Evolutionary conservation across 306 rosid genomes (phyloP), one percentile per base, ranked within the genome.

Genomic region (Myrica gale): DNA sequence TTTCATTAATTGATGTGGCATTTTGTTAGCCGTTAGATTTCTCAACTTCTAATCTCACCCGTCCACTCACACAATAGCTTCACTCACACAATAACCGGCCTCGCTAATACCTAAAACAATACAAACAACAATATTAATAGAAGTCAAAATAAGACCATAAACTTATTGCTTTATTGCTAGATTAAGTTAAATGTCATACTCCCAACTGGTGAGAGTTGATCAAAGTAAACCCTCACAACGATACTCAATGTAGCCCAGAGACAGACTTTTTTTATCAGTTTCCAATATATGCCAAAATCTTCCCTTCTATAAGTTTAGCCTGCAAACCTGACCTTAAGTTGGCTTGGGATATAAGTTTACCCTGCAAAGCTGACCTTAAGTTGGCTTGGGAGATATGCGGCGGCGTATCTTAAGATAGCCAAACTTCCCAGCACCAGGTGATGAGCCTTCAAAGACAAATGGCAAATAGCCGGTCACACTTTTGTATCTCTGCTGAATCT

Each of bases 391-490:
- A 32, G 80, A 21, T 61, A 46, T 12, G 55, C 88, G 88, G 4
- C 91, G 87, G 66, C 86, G 85, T 78, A 95, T 60, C 85, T 81
- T 92, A 55, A 92, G 85, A 80, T 87, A 72, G 37, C 97, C 98
- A 41, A 95, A 92, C 82, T 83, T 92, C n/a, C 91, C 95, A 1
- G 98, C 97, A 56, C 93, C 98, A 0, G 99, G 97, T 12, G 99
- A 95, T 3, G 98, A 95, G 68, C 99, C 98, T 84, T 95, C 97
- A 70, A 95, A 90, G 76, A 89, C 42, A 61, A 77, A 89, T 19
- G 98, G 99, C 83, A 88, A 58, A 53, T 89, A 92, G 17, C 96
- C 98, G 0, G 97, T 92, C 11, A 96, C 98, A 42, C 61, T 88
- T 82, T 89, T 87, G 89, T 95, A 92, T 79, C 97, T 90, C 65